These are phyloP conservation scores for Moniliella sp. DNA, from an alignment of 1,284 basidiomycete genomes.

Conservation along the genomic window DNA sequence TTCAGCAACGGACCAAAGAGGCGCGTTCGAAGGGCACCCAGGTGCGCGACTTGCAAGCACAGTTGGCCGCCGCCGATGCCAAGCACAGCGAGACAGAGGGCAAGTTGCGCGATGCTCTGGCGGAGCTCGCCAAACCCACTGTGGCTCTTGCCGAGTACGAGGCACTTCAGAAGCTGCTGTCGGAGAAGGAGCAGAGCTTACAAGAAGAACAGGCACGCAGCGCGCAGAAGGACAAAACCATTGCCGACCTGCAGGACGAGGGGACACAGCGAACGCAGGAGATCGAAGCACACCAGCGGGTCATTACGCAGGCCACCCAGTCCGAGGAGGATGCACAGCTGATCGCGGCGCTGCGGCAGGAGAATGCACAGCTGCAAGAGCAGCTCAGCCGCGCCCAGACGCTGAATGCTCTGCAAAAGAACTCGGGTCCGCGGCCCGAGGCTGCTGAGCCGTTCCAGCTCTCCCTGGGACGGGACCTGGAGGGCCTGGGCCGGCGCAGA, in stretches of 20 bases:
- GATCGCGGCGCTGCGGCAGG: constrained; percentile 67
- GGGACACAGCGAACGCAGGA: constrained; percentile 47
- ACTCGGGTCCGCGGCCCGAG: constrained; percentile 26
- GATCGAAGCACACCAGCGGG: constrained; percentile 48
- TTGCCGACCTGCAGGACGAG: constrained; percentile 44
- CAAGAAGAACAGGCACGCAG: constrained; percentile 54
- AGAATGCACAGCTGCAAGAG: constrained; percentile 72
- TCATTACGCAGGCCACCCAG: constrained; percentile 20
- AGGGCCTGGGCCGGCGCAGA: constrained; percentile 48
- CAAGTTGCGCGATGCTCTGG: constrained; percentile 52
- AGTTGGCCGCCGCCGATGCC: constrained; percentile 60
- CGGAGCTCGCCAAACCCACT: constrained; percentile 51
- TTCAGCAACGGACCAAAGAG: constrained; percentile 75
- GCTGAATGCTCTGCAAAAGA: constrained; percentile 26
- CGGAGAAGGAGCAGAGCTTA: constrained; percentile 57
- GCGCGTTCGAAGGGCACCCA: constrained; percentile 64
- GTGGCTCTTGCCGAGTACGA: constrained; percentile 54
- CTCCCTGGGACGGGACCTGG: constrained; percentile 54
- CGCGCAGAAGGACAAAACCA: constrained; percentile 60
- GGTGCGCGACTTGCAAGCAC: constrained; percentile 58
- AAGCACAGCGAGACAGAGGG: constrained; percentile 73
- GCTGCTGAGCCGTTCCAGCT: constrained; percentile 20
- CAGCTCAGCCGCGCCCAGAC: constrained; percentile 85
- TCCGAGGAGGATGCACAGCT: constrained; percentile 59
- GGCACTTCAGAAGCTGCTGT: constrained; percentile 54